Evolutionary conservation across 257 asterid genomes (phyloP), one percentile per base, ranked within the genome.

Genomic region (Solanum sparsipilum): DNA sequence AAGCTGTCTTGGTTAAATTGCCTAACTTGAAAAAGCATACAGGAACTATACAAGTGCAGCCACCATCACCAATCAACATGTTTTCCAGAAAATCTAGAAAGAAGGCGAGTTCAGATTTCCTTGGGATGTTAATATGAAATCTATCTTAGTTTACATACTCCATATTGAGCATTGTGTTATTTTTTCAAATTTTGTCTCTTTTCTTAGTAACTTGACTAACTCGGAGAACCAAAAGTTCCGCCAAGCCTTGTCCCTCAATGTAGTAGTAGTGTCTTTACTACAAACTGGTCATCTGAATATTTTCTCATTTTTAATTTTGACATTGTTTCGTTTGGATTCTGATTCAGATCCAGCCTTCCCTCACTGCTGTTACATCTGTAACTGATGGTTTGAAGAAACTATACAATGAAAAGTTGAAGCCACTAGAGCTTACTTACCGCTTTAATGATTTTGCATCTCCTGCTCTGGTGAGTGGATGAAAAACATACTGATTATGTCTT

Each of bases 371-470:
- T 70, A 96, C 99, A 89, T 96, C 99, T 12, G 96, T 96, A 65
- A 89, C 89, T 82, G 99, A 96, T 89, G 98, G 99, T 36, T 90
- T 96, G 93, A 94, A 96, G 93, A 87, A 94, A 75, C 86, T 96
- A 84, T 96, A 96, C 91, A 90, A 91, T 71, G 98, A 95, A 88
- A 96, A 96, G 91, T 90, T 96, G 87, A 96, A 94, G 95, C 99
- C 98, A 27, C 84, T 96, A 60, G 99, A 96, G 87, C 95, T 93
- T 48, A 89, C 96, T 39, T 96, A 96, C 72, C 99, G 92, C 35
- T 96, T 92, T 72, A 95, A 95, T 86, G 99, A 94, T 93, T 95
- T 96, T 87, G 98, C 89, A 44, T 92, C 95, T 85, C 98, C 99
- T 15, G 83, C 91, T 88, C 60, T 96, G 98, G 99, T 96, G 88